Base-by-base conservation (phyloP, 768 basidiomycete species). In the Tubosaeta sp. region DNA sequence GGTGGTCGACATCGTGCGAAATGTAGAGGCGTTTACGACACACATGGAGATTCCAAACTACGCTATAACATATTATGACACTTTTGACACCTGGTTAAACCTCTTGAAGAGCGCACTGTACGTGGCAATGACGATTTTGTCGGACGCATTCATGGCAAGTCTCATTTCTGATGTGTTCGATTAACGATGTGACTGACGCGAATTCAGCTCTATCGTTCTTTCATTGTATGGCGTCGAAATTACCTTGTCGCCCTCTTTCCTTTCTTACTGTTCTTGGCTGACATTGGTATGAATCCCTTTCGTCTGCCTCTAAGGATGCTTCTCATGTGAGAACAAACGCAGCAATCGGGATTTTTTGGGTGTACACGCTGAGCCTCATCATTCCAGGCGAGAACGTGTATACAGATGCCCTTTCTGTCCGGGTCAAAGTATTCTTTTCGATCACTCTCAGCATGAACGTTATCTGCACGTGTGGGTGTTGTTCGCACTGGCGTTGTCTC, bases 261-360 rank as follows among this genome's bases (percentile, higher is more conserved):
- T 9, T 43, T 43, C 25, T 43, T 50, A 9, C 26, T 50, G 4
- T 43, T 43, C 34, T 16, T 50, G 16, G 49, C 49, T 19, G 49
- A 50, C n/a, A 35, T 43, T 14, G 49, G 49, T 43, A 14, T n/a
- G 42, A 27, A 14, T 13, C 10, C 32, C n/a, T 33, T 6, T 42
- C 25, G 32, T 16, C 41, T 17, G 25, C 22, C 16, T 11, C 8
- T 4, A 6, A 12, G 7, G 22, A 27, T 35, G 4, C 6, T 13
- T 7, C 38, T 49, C 16, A 25, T 13, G 26, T 22, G 19, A 19
- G 16, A 39, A 19, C 6, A 17, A 33, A 27, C 17, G 25, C 42
- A 50, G 49, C 33, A 8, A 43, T 50, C 25, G 49, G 49, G 43
- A 35, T 43, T 14, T n/a, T 50, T 16, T 50, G 49, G 49, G 41